Percentiles rank a stretch among this genome's conserved stretches.
These are phyloP conservation scores for Sclerotinia borealis DNA, from an alignment of 2,329 filamentous ascomycete species.

Conservation along the genomic window DNA sequence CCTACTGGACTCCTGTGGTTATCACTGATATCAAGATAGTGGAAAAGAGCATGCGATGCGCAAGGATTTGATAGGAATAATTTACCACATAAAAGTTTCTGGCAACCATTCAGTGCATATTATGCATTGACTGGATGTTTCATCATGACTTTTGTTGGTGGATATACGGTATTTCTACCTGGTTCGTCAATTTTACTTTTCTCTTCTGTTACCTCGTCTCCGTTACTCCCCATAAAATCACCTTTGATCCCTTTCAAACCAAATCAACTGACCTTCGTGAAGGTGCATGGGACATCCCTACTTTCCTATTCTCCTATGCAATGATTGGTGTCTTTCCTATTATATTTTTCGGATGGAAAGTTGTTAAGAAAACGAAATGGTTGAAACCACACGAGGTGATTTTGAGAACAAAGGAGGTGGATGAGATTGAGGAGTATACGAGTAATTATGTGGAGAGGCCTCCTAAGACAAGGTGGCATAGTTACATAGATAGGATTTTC, in stretches of 20 bases:
- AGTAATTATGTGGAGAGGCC: conserved; percentile 41
- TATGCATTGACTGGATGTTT: conserved; percentile 46
- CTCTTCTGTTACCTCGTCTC: too few species aligned
- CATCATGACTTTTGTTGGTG: conserved; percentile 55
- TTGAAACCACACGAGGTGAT: conserved; percentile 48
- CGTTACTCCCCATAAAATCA: background rate
- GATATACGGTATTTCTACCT: conserved; percentile 55
- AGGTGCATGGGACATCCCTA: conserved; percentile 50
- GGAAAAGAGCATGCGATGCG: conserved; percentile 43
- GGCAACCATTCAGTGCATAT: conserved; percentile 54
- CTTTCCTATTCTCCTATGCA: conserved; percentile 53
- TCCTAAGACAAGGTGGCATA: conserved; percentile 24
- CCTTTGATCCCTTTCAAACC: background rate
- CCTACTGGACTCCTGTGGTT: background rate
- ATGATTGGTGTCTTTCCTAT: conserved; percentile 56
- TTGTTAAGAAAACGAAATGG: conserved; percentile 50
- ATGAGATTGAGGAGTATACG: conserved; percentile 57
- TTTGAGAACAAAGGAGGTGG: conserved; percentile 45
- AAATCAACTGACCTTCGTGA: background rate
- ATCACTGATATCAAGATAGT: conserved; percentile 31
- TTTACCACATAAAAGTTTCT: conserved; percentile 45
- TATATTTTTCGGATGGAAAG: conserved; percentile 55
- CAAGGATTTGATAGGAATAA: conserved; percentile 40
- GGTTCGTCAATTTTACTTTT: conserved; percentile 16
- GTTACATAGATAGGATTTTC: conserved; percentile 24